Evolutionary conservation across 495 filamentous ascomycete species (phyloP).

Genomic region (Peziza echinospora): DNA sequence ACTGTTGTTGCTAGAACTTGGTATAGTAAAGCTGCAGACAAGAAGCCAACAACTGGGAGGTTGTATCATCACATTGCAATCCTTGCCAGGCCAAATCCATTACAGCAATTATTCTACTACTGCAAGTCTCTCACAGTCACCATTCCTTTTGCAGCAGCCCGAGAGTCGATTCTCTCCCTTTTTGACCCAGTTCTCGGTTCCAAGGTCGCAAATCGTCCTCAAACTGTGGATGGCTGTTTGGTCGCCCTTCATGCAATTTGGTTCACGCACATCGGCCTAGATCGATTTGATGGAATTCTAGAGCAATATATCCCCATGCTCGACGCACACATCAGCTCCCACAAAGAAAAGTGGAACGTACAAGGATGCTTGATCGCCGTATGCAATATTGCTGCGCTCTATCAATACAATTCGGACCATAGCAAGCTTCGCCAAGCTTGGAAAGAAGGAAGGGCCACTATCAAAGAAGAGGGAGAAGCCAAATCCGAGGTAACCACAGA

Average conservation of each 20-base stretch:
- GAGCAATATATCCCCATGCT: conserved; percentile 26
- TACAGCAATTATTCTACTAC: conserved; percentile 62
- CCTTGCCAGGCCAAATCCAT: conserved; percentile 46
- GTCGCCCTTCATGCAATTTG: conserved; percentile 37
- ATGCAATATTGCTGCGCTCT: conserved; percentile 39
- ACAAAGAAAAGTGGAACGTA: conserved; percentile 28
- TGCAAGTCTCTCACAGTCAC: conserved; percentile 17
- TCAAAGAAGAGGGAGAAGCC: conserved; percentile 1
- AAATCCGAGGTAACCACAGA: background rate
- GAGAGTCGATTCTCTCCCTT: conserved; percentile 38
- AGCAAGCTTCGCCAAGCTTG: conserved; percentile 22
- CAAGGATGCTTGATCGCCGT: conserved; percentile 23
- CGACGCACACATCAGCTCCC: conserved; percentile 27
- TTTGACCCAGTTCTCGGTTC: conserved; percentile 34
- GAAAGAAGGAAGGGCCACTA: conserved; percentile 6
- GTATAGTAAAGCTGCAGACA: conserved; percentile 61
- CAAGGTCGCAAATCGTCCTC: conserved; percentile 10
- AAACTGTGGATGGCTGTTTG: conserved; percentile 22
- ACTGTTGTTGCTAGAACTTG: conserved; percentile 52
- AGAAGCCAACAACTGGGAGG: conserved; percentile 44
- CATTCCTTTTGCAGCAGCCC: conserved; percentile 30
- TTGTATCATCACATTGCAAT: conserved; percentile 76
- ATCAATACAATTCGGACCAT: conserved; percentile 35
- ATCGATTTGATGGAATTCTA: conserved; percentile 24
- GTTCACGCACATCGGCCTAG: conserved; percentile 27